Evolutionary conservation across 768 basidiomycete genomes (phyloP).

Genomic region (Lactarius sp.): DNA sequence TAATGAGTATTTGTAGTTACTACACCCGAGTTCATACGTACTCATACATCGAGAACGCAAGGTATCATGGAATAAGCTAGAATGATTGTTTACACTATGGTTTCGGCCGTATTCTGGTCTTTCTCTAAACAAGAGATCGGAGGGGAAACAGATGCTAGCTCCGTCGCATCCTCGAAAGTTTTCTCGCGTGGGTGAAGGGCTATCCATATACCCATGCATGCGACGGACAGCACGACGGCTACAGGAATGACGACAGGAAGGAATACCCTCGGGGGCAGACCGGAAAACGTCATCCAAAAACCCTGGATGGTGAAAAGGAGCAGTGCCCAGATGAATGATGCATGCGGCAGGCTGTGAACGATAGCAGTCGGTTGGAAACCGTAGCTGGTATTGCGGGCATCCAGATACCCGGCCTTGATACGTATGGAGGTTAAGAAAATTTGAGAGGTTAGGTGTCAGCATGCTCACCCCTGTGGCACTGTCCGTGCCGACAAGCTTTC

Average conservation of each 20-base stretch:
- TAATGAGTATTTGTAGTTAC: neutral
- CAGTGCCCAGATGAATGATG: constrained; percentile 5
- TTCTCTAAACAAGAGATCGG: neutral
- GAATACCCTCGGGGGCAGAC: neutral
- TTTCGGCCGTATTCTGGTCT: neutral
- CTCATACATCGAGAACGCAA: neutral
- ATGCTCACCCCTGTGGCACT: neutral
- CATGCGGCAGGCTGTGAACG: constrained; percentile 14
- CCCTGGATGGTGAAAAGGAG: constrained; percentile 14
- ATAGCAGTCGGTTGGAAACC: constrained; percentile 17
- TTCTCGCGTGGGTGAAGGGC: constrained; percentile 9
- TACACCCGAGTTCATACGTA: neutral
- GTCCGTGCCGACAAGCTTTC: neutral
- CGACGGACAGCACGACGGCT: neutral
- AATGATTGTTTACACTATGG: neutral
- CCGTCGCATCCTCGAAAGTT: neutral
- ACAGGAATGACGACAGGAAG: neutral
- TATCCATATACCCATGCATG: constrained; percentile 1
- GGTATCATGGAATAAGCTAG: neutral
- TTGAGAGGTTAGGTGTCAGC: neutral
- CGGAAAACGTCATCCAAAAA: constrained; percentile 11
- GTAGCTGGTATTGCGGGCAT: constrained; percentile 3
- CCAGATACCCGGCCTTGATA: constrained; percentile 7
- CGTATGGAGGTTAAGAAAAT: neutral
- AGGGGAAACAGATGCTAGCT: neutral